Conservation (phyloP, 2,329 filamentous ascomycete species). For the Fusarium sp. region DNA sequence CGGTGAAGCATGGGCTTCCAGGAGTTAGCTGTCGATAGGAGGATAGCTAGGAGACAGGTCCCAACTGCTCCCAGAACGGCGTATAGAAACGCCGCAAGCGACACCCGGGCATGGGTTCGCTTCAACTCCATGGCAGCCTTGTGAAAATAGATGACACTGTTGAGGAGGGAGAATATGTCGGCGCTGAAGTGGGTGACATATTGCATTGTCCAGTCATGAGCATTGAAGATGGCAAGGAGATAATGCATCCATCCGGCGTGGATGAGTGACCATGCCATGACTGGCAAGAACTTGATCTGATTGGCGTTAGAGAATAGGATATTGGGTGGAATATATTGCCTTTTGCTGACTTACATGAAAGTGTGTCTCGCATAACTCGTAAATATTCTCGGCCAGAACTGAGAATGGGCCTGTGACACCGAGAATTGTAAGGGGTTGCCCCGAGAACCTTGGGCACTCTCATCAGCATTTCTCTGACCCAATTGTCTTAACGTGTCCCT, state of each 20-base stretch:
- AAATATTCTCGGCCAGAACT: slow-evolving; percentile 76
- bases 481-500: slow-evolving; percentile 27
- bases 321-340: not conserved
- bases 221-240: slow-evolving; percentile 74
- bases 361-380: slow-evolving; percentile 66
- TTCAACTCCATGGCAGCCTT: slow-evolving; percentile 75
- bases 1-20: slow-evolving; percentile 73
- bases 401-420: slow-evolving; percentile 76
- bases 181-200: slow-evolving; percentile 77
- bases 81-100: slow-evolving; percentile 74
- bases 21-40: slow-evolving; percentile 70
- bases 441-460: slow-evolving; percentile 58
- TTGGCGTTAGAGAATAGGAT: slow-evolving; percentile 4
- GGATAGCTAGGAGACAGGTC: slow-evolving; percentile 72
- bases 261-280: slow-evolving; percentile 77
- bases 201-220: slow-evolving; percentile 78
- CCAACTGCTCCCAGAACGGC: slow-evolving; percentile 73
- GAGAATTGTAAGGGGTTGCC: slow-evolving; percentile 74
- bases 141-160: slow-evolving; percentile 77
- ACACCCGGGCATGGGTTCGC: slow-evolving; percentile 67
- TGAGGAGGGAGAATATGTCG: slow-evolving; percentile 75
- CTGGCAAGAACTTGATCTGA: slow-evolving; percentile 69
- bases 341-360: slow-evolving; percentile 61
- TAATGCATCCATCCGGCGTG: slow-evolving; percentile 76
- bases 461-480: slow-evolving; percentile 2